Conservation (phyloP, 129 eudicot species). For the Lonicera japonica region DNA sequence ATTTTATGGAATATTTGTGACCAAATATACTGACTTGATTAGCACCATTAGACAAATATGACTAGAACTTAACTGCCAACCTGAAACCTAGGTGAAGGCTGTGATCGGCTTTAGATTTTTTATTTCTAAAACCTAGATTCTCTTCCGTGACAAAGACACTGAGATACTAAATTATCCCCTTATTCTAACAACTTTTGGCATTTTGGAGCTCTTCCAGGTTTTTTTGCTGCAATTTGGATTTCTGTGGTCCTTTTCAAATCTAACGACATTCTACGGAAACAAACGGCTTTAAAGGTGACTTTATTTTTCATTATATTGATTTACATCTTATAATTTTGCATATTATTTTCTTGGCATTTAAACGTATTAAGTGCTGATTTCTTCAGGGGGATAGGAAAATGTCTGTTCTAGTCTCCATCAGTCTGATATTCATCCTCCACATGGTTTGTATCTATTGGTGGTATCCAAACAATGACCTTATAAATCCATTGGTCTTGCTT, state of each 20-base stretch:
- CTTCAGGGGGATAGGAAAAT: conserved; percentile 41
- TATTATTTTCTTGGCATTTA: not conserved
- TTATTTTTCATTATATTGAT: not conserved
- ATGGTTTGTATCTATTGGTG: conserved; percentile 38
- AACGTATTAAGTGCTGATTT: conserved; percentile 13
- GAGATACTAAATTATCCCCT: not conserved
- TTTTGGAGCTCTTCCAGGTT: conserved; percentile 29
- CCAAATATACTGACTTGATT: too few relatives aligned
- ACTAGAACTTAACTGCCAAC: too few relatives aligned
- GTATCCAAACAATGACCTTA: conserved; percentile 37
- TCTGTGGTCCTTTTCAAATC: conserved; percentile 46
- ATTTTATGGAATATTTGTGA: too few relatives aligned
- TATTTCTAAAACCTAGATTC: too few relatives aligned
- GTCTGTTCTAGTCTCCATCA: conserved; percentile 32
- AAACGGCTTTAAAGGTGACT: conserved; percentile 49
- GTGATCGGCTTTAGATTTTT: too few relatives aligned
- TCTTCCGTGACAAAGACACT: too few relatives aligned
- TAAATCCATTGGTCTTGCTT: conserved; percentile 38
- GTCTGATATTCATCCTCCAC: conserved; percentile 32
- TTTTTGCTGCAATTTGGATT: conserved; percentile 44
- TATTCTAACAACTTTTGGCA: not conserved
- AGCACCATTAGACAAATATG: too few relatives aligned
- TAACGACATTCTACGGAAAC: conserved; percentile 47
- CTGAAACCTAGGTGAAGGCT: too few relatives aligned
- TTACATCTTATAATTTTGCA: not conserved